Evolutionary conservation across 345 rosid genomes (phyloP), one percentile per base, ranked within the genome.

Genomic region (Lenwebbia sp.): DNA sequence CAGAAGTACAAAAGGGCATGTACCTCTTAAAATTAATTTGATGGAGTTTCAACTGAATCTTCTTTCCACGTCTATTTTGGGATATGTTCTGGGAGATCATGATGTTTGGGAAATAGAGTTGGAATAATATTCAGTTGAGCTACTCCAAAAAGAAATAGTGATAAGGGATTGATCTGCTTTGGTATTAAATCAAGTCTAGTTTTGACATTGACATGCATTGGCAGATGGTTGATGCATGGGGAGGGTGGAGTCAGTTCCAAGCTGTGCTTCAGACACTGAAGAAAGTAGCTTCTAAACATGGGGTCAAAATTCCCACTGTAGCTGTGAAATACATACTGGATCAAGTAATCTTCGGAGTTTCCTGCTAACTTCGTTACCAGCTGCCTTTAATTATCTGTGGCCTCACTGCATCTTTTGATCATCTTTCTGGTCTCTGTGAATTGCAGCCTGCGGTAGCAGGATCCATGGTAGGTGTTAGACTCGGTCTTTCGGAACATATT

Each of bases 161-260:
- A 40, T 70, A 10, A 70, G 47, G 12, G 11, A 37, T 70, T 21
- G 26, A 70, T 19, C 47, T 37, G 23, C 47, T 70, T 37, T 70
- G 81, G 13, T 70, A 65, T 65, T 17, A 30, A 65, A 65, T 41
- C 76, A 19, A 70, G 78, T 37, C 78, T 37, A 33, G 47, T 70
- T 70, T 70, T 70, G 78, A 70, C 78, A 70, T 70, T 70, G 78
- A 37, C 26, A 33, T 21, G 65, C 26, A 47, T 51, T 88, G 83
- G 82, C 92, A 96, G 99, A 95, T 95, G 98, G 94, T 95, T 86
- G 99, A 96, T 93, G 96, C 98, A 26, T 95, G 98, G 99, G 99
- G 99, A 94, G 99, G 98, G 58, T 96, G 99, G 99, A 88, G 91
- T 90, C 94, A 87, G 33, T 96, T 96, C 89, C 99, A 96, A 93